Base-by-base conservation (phyloP, 1,284 basidiomycete genomes). In the Coniferiporia sulphurascens region DNA sequence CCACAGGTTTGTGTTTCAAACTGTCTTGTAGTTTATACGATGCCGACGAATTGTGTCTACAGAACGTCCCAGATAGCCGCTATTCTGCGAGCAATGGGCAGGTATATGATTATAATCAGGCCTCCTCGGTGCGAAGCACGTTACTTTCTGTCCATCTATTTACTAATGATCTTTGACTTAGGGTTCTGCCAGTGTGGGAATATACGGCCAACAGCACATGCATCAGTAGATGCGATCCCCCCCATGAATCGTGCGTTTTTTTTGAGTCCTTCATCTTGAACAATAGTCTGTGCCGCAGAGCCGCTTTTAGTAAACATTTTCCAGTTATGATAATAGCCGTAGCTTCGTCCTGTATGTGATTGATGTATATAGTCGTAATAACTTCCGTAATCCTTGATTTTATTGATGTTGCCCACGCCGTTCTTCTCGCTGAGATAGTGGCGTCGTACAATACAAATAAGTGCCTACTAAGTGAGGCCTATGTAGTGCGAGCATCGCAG, bases 121-220 rank as follows among this genome's bases (percentile, higher is more conserved):
- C 17, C 9, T 43, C 22, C 50, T 32, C 48, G 50, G 56, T 58
- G 48, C 48, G 56, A 52, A 58, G 54, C 41, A 15, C 36, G 12
- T 12, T 21, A 51, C 44, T 45, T 34, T 48, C 56, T 19, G 35
- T n/a, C 38, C 27, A 34, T 52, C 43, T 46, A 10, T 45, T 41
- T 48, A 48, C 41, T n/a, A 48, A 50, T 55, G 22, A 21, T 49
- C 50, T 43, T 21, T 43, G 36, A 22, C 44, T 52, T 44, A 58
- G 56, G 43, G 49, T 58, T 52, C 56, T 53, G 50, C 45, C 45
- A 48, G 38, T 46, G 56, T 36, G 15, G 38, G 32, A 32, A 58
- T 52, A 50, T 58, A 58, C 38, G 51, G 51, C 50, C 56, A 58
- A 27, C 43, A 38, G 8, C 43, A 45, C 43, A 43, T 38, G 27